Base-by-base conservation (phyloP, 352 stramenopile species). In the Pilasporangium apinafurcum region DNA sequence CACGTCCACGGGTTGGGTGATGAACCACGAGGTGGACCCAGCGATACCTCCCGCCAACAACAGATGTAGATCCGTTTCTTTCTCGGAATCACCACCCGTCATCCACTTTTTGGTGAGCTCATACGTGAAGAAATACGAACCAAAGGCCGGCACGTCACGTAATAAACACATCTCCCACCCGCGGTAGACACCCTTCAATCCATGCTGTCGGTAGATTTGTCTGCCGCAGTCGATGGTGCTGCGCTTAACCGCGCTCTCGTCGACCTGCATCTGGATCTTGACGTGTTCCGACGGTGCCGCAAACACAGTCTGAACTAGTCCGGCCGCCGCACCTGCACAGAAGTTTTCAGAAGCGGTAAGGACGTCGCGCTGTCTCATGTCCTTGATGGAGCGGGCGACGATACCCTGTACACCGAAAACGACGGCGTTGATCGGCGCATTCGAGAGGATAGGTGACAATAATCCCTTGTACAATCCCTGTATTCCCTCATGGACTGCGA, bases 1-100 rank as follows among this genome's bases (percentile, higher is more conserved):
- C 20, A 96, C 86, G 53, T 96, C 86, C 44, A 94, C 63, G 2
- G 86, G 86, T 51, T 91, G 78, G 26, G 70, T 84, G 35, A 88
- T 53, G 20, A 81, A 59, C 80, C 83, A 94, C 20, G 80, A 91
- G 33, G 86, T 49, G 32, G 83, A 86, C 12, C 80, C 83, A 0
- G 83, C 80, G 5, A 90, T 44, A 14, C 83, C 83, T 20, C 83
- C 80, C 0, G 83, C 59, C n/a, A 88, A 60, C 56, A 94, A 68
- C 37, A 89, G 53, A n/a, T 67, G 67, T 32, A 72, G 13, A 26
- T 86, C 70, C 17, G 73, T 86, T 60, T 88, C 79, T 17, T 80
- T 81, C 13, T 72, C 62, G 1, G 62, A 56, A n/a, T 75, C 37
- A 5, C 72, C 73, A 5, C 51, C 51, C 0, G 73, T 87, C 8